Evolutionary conservation across 805 yeast genomes (phyloP).

Genomic region (Yamadazyma sp.): DNA sequence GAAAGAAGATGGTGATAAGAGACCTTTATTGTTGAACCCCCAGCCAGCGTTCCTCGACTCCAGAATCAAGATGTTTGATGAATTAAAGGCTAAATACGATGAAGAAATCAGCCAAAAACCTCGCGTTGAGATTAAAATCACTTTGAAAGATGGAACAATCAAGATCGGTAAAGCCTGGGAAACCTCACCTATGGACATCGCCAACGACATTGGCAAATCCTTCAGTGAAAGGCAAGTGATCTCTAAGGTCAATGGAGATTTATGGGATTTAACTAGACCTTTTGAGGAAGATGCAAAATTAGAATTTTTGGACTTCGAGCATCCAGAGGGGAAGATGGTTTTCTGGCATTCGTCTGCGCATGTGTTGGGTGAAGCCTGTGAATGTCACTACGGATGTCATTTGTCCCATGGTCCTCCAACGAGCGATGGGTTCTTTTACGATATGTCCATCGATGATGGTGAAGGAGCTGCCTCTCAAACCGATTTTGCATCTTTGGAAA

Average conservation of each 20-base stretch:
- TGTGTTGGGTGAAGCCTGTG: conserved; percentile 96
- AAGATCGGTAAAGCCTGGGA: conserved; percentile 84
- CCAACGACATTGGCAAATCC: conserved; percentile 79
- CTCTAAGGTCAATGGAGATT: conserved; percentile 82
- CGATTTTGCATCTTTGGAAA: conserved; percentile 83
- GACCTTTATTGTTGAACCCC: conserved; percentile 57
- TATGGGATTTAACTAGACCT: conserved; percentile 97
- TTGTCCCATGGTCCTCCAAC: conserved; percentile 91
- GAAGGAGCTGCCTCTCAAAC: conserved; percentile 67
- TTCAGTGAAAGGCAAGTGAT: conserved; percentile 88
- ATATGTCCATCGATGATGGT: conserved; percentile 82
- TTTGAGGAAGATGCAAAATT: conserved; percentile 68
- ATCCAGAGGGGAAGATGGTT: conserved; percentile 92
- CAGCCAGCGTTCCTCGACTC: conserved; percentile 82
- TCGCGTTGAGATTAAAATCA: conserved; percentile 63
- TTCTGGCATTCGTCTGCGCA: conserved; percentile 99
- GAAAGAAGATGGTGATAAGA: conserved; percentile 36
- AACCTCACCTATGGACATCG: conserved; percentile 86
- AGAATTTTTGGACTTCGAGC: conserved; percentile 86
- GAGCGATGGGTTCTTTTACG: conserved; percentile 96
- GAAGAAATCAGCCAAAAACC: conserved; percentile 64
- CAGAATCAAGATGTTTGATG: conserved; percentile 76
- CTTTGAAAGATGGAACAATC: conserved; percentile 81
- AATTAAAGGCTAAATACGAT: conserved; percentile 75
- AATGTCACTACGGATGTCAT: conserved; percentile 93